Evolutionary conservation across 1,139 yeast genomes (phyloP), one percentile per base, ranked within the genome.

Genomic region (Candida mesenterica): DNA sequence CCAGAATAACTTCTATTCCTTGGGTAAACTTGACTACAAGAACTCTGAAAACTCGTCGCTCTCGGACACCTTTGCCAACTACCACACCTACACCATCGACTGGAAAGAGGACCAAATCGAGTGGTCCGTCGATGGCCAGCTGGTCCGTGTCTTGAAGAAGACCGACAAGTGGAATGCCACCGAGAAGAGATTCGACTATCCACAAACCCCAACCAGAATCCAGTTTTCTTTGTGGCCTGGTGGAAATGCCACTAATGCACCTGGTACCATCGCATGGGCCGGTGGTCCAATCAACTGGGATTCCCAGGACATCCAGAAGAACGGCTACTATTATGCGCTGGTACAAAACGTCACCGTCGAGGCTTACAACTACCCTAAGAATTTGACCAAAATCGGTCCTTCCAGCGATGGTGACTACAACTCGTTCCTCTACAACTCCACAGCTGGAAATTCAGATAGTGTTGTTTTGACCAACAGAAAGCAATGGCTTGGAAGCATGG

Each of bases 171-270:
- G 67, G 59, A 88, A 89, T 60, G 58, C 60, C 4, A 84, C 96
- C 13, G 44, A 75, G 8, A 65, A 77, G 7, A 50, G 53, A 15
- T 87, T 79, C 63, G 61, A 63, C 42, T 90, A 59, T 65, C 97
- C 97, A n/a, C 94, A 87, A 63, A 88, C 97, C 3, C 97, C 97
- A 2, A 70, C 92, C 33, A 77, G 95, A 54, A 62, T 90, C 39
- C 95, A 90, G 63, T 62, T 87, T 38, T 88, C 96, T 4, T 60
- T 90, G 43, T 90, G 97, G 97, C 96, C 97, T 4, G 97, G 86
- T 59, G 97, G 97, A 41, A 75, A 72, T 42, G 62, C 77, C 17
- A 50, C 69, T 32, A 77, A 76, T 55, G 79, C 79, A 24, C 61
- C 66, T 30, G 97, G 97, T 57, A 90, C 97, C 13, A 71, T 82